phyloP scores from a whole-genome alignment of 2,329 filamentous ascomycete species.

The Rhinocladiella mackenziei region DNA sequence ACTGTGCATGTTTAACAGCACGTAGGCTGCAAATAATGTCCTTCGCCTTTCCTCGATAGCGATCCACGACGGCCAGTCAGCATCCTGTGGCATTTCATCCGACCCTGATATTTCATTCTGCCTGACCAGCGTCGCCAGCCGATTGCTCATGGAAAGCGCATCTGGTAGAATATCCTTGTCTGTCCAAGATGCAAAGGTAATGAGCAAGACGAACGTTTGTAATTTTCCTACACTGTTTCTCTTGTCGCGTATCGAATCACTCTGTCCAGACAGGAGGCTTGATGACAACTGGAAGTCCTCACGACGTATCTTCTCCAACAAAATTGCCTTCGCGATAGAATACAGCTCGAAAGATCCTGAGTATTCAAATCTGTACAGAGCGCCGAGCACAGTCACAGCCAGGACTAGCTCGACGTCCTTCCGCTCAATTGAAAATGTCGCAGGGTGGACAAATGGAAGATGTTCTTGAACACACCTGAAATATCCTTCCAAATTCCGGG shows the following conservation, averaged over 20 bases:
- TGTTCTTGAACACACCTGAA: slow-evolving; percentile 62
- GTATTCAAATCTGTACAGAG: slow-evolving; percentile 49
- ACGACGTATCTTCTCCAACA: slow-evolving; percentile 53
- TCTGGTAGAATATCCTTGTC: slow-evolving; percentile 25
- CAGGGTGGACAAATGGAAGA: slow-evolving; percentile 62
- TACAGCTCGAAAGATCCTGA: slow-evolving; percentile 38
- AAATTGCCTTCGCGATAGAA: slow-evolving; percentile 58
- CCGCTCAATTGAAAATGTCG: slow-evolving; percentile 61
- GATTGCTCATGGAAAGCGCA: slow-evolving; percentile 12
- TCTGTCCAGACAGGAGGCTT: not conserved
- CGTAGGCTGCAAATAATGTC: slow-evolving; percentile 23
- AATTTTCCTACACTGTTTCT: slow-evolving; percentile 5
- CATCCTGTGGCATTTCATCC: slow-evolving; percentile 46
- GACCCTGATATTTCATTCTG: slow-evolving; percentile 56
- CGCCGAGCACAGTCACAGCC: slow-evolving; percentile 60
- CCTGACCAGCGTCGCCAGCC: slow-evolving; percentile 12
- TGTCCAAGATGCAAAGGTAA: slow-evolving; percentile 25
- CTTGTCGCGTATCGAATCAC: not conserved
- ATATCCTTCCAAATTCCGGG: slow-evolving; percentile 66
- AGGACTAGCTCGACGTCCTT: slow-evolving; percentile 65
- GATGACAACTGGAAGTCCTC: slow-evolving; percentile 3
- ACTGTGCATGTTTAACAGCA: slow-evolving; percentile 25
- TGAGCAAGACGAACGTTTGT: slow-evolving; percentile 10
- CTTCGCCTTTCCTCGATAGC: slow-evolving; percentile 17
- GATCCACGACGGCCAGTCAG: slow-evolving; percentile 33